phyloP scores from a whole-genome alignment of 1,139 yeast genomes.

The Geotrichum reessii region DNA sequence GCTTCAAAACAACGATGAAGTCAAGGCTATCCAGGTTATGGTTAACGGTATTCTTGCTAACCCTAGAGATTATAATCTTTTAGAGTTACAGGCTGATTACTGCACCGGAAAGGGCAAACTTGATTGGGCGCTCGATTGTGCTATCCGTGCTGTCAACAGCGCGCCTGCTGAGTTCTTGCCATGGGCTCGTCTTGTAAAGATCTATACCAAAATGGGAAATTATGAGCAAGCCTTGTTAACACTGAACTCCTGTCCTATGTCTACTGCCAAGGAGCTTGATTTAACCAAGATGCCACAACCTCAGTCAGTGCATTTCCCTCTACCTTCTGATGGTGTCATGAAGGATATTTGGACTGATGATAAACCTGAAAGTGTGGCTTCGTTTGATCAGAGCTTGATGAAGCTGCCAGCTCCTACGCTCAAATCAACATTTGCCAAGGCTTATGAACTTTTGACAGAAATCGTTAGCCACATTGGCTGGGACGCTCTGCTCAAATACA shows the following conservation, averaged over 20 bases:
- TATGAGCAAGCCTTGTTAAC: slow-evolving; percentile 73
- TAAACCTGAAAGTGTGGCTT: slow-evolving; percentile 37
- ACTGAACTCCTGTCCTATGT: slow-evolving; percentile 90
- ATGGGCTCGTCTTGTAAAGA: slow-evolving; percentile 72
- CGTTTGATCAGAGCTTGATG: slow-evolving; percentile 54
- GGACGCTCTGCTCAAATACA: slow-evolving; percentile 72
- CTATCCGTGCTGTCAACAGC: slow-evolving; percentile 68
- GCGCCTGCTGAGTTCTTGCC: slow-evolving; percentile 81
- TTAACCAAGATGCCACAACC: slow-evolving; percentile 53
- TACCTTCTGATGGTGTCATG: slow-evolving; percentile 67
- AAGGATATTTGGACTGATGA: slow-evolving; percentile 44
- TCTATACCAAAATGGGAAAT: slow-evolving; percentile 65
- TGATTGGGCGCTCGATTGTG: slow-evolving; percentile 68
- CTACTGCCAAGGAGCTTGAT: slow-evolving; percentile 57
- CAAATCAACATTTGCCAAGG: slow-evolving; percentile 71
- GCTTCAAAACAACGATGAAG: slow-evolving; percentile 63
- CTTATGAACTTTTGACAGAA: slow-evolving; percentile 70
- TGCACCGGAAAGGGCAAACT: slow-evolving; percentile 58
- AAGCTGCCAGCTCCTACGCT: slow-evolving; percentile 72
- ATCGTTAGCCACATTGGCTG: slow-evolving; percentile 74
- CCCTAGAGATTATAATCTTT: slow-evolving; percentile 56
- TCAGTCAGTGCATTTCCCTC: slow-evolving; percentile 65
- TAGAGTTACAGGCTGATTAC: slow-evolving; percentile 63
- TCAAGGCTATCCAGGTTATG: slow-evolving; percentile 66
- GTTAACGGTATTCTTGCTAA: slow-evolving; percentile 51